Evolutionary conservation across 495 filamentous ascomycete genomes (phyloP).

Genomic region (Tuber magnatum): DNA sequence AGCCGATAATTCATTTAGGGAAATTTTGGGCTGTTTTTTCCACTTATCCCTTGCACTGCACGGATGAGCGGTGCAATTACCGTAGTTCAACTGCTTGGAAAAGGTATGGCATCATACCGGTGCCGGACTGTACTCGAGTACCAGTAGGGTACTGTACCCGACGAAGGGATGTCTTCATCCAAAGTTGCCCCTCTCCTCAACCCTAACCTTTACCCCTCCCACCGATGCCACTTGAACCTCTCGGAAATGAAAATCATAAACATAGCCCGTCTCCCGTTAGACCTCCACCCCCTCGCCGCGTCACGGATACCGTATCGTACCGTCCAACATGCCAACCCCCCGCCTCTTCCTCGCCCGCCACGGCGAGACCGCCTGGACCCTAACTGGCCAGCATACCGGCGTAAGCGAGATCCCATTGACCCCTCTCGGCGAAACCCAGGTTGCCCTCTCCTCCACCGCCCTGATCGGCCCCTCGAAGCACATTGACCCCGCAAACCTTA

Average conservation of each 20-base stretch:
- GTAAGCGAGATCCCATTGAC: constrained; percentile 80
- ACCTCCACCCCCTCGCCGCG: not conserved
- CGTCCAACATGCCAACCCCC: constrained; percentile 49
- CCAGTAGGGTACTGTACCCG: too few species aligned
- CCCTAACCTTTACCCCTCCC: not conserved
- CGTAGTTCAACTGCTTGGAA: too few species aligned
- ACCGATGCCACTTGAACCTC: not conserved
- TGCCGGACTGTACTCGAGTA: too few species aligned
- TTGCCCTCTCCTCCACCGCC: constrained; percentile 71
- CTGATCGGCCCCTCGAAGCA: constrained; percentile 77
- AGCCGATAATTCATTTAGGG: too few species aligned
- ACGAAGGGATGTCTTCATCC: too few species aligned
- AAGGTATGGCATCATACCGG: too few species aligned
- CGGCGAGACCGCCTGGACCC: constrained; percentile 92
- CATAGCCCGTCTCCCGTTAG: not conserved
- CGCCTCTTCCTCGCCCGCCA: constrained; percentile 90
- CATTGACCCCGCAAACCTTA: constrained; percentile 74
- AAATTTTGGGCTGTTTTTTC: too few species aligned
- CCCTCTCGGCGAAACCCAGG: constrained; percentile 73
- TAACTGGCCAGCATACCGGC: constrained; percentile 86
- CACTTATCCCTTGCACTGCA: too few species aligned
- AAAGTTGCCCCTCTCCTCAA: not conserved
- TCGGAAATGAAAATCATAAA: not conserved
- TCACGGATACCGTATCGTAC: constrained; percentile 11
- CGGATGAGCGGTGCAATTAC: too few species aligned